A percentile compares a stretch with the other conserved stretches of the same genome.
phyloP scores from a whole-genome alignment of 768 basidiomycete genomes.

The Pleurotus eryngii region DNA sequence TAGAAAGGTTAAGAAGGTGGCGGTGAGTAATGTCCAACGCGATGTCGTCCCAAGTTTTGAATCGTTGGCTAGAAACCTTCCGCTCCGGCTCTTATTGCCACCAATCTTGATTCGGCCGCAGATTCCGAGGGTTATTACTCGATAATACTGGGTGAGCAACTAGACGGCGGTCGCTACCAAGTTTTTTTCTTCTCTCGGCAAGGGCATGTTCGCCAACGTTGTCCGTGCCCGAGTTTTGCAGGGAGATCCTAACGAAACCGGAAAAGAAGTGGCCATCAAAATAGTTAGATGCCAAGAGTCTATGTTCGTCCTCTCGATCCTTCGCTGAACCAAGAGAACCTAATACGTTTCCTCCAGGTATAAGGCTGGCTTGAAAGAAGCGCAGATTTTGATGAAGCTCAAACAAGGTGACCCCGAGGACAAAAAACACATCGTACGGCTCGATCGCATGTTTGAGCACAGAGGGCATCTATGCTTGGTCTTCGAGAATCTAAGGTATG shows the following conservation, averaged over 20 bases:
- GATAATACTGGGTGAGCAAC: constrained; percentile 89
- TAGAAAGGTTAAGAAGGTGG: constrained; percentile 57
- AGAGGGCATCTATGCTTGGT: constrained; percentile 95
- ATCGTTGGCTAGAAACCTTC: constrained; percentile 36
- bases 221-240: constrained; percentile 83
- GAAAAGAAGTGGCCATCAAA: constrained; percentile 92
- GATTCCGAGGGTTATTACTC: constrained; percentile 96
- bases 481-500: constrained; percentile 91
- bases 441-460: constrained; percentile 94
- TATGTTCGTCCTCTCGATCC: constrained; percentile 59
- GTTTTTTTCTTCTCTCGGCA: constrained; percentile 95
- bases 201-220: constrained; percentile 99
- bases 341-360: constrained; percentile 54
- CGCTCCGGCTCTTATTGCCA: constrained; percentile 65
- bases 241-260: constrained; percentile 50
- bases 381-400: constrained; percentile 82
- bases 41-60: background rate
- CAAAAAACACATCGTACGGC: constrained; percentile 93
- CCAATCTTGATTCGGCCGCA: constrained; percentile 85
- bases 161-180: constrained; percentile 91
- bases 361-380: constrained; percentile 92
- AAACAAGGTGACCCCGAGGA: constrained; percentile 91
- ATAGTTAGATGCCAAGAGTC: constrained; percentile 94
- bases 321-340: too few relatives aligned
- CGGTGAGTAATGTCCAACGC: constrained; percentile 33